These are phyloP conservation scores for Albatrellus ellisii DNA, from an alignment of 768 basidiomycete genomes.

Conservation along the genomic window DNA sequence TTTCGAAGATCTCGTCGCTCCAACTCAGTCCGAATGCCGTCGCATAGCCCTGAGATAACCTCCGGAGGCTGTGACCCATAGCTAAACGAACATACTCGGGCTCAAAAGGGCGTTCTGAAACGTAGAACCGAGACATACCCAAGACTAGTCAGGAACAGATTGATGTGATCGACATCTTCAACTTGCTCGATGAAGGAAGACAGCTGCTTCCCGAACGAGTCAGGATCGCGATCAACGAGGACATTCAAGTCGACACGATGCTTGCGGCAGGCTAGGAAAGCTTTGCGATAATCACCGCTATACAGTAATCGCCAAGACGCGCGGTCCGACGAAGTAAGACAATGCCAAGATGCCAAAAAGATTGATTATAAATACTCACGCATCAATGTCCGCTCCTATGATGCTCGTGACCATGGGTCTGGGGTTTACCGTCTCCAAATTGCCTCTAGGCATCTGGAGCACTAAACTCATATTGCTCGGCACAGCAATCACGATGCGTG, in stretches of 20 bases:
- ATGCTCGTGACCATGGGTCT: constrained; percentile 83
- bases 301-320: neutral
- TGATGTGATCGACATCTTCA: constrained; percentile 82
- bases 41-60: constrained; percentile 58
- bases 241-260: constrained; percentile 87
- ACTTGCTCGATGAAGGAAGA: constrained; percentile 72
- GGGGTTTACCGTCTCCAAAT: constrained; percentile 91
- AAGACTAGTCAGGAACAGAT: constrained; percentile 77
- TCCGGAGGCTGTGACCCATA: constrained; percentile 46
- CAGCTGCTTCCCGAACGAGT: constrained; percentile 48
- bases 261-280: constrained; percentile 83
- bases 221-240: constrained; percentile 72
- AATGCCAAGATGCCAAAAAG: neutral
- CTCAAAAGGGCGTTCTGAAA: neutral
- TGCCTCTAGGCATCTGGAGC: constrained; percentile 95
- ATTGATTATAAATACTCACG: constrained; percentile 30
- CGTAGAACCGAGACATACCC: constrained; percentile 36
- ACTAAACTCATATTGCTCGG: constrained; percentile 83
- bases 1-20: constrained; percentile 58
- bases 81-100: constrained; percentile 24
- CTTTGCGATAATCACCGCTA: constrained; percentile 72
- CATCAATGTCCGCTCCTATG: constrained; percentile 60
- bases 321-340: neutral
- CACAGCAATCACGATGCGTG: constrained; percentile 77
- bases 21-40: constrained; percentile 58